Base-by-base conservation (phyloP, 768 basidiomycete species). In the Leccinum subtestaceum region DNA sequence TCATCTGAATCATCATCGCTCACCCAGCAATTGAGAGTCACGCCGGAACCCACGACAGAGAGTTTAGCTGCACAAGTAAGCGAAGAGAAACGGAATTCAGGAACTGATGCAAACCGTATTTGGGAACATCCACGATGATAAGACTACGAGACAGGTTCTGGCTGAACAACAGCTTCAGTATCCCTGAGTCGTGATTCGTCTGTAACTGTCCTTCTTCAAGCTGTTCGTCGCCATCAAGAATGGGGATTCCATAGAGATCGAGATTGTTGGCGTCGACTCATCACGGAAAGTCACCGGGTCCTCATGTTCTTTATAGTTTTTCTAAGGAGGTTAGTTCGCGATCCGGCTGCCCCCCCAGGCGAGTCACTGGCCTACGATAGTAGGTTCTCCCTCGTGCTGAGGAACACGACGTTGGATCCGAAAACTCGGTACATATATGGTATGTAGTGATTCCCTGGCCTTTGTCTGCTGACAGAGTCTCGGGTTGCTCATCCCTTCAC, bases 281-380 rank as follows among this genome's bases (percentile, higher is more conserved):
- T 46, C 47, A 9, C 47, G 17, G 25, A 63, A 60, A 1, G 0
- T 8, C 2, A 36, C 17, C 4, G 46, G 11, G 0, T 54, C 60
- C 56, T 50, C 15, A 36, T n/a, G n/a, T 34, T 36, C 53, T 55
- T 60, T 12, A 61, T 59, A 17, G 4, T 34, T 25, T 47, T 5
- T 47, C 27, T 52, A 17, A 60, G 60, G 21, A 10, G 3, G 3
- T 31, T 10, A 31, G 29, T 9, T 9, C 9, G 29, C 29, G 29
- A 31, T 31, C 29, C 29, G 29, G 29, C 2, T 31, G 29, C 2
- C 27, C 27, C 27, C 27, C 27, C 25, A 31, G 8, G 29, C 29
- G 2, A 31, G 29, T 31, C 29, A 3, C 29, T 31, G 29, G 29
- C 9, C 31, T 31, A 31, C 10, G 31, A 31, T 31, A 10, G 3